These are phyloP conservation scores for Quercus tomentella DNA, from an alignment of 331 rosid species.

Conservation along the genomic window DNA sequence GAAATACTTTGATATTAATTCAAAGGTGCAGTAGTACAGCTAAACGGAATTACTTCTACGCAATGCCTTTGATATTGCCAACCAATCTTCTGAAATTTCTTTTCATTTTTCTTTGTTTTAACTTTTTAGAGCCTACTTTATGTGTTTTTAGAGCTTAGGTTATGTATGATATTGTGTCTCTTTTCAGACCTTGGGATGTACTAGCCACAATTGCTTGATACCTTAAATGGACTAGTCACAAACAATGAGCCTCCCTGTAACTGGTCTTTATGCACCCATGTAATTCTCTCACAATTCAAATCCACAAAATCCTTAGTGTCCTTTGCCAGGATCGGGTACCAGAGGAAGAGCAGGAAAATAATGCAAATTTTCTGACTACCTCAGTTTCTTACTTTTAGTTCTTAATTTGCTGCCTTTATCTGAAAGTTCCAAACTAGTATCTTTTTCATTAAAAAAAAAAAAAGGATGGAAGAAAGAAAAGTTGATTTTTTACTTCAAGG, in stretches of 20 bases:
- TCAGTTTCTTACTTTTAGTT: neutral
- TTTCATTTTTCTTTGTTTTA: neutral
- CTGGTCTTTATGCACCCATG: too few species aligned
- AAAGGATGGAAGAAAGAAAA: neutral
- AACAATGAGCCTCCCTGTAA: too few species aligned
- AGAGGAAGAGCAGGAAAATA: neutral
- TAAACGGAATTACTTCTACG: neutral
- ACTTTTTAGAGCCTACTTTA: too few species aligned
- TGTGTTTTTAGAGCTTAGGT: neutral
- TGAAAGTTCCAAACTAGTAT: neutral
- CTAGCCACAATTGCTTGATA: too few species aligned
- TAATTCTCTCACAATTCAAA: too few species aligned
- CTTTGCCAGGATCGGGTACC: too few species aligned
- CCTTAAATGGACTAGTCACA: too few species aligned
- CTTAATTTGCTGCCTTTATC: neutral
- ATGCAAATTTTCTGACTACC: neutral
- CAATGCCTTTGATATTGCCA: neutral
- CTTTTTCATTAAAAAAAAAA: too few species aligned
- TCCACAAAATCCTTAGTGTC: too few species aligned
- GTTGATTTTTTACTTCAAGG: neutral
- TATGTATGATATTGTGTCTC: neutral
- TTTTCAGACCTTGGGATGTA: neutral
- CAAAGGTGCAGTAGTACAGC: neutral
- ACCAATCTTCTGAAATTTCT: neutral
- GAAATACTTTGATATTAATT: neutral